Conservation (phyloP, 139 green algal genomes). For the Zygnema cylindricum region DNA sequence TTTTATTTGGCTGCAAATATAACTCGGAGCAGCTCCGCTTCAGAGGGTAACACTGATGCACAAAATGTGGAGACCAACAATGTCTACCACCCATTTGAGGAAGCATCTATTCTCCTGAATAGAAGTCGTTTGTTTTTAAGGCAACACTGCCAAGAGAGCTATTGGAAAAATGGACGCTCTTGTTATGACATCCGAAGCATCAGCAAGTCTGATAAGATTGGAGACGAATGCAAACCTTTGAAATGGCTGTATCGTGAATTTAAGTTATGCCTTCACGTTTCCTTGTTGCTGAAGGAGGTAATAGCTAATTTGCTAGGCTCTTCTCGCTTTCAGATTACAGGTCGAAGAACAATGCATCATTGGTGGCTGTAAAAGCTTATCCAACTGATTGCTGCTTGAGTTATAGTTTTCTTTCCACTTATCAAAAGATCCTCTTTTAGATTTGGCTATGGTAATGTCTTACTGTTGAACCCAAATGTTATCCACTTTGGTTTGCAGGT, state of each 20-base stretch:
- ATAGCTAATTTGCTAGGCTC: too few relatives aligned
- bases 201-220: neutral
- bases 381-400: too few relatives aligned
- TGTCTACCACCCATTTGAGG: neutral
- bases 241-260: neutral
- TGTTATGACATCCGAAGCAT: neutral
- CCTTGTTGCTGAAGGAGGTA: slow-evolving; percentile 12
- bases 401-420: too few relatives aligned
- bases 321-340: too few relatives aligned
- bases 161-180: neutral
- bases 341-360: too few relatives aligned
- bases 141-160: neutral
- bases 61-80: neutral
- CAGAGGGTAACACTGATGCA: neutral
- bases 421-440: too few relatives aligned
- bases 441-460: too few relatives aligned
- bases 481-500: too few relatives aligned
- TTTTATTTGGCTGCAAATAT: neutral
- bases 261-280: neutral
- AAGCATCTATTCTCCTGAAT: neutral
- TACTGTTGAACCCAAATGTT: too few relatives aligned
- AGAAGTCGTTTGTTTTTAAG: neutral
- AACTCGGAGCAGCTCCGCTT: neutral
- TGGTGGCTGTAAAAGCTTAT: too few relatives aligned
- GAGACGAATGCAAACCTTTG: neutral